A percentile compares a stretch with the other conserved stretches of the same genome.
These are phyloP conservation scores for Mariannaea sp. DNA, from an alignment of 2,329 filamentous ascomycete genomes.

Conservation along the genomic window DNA sequence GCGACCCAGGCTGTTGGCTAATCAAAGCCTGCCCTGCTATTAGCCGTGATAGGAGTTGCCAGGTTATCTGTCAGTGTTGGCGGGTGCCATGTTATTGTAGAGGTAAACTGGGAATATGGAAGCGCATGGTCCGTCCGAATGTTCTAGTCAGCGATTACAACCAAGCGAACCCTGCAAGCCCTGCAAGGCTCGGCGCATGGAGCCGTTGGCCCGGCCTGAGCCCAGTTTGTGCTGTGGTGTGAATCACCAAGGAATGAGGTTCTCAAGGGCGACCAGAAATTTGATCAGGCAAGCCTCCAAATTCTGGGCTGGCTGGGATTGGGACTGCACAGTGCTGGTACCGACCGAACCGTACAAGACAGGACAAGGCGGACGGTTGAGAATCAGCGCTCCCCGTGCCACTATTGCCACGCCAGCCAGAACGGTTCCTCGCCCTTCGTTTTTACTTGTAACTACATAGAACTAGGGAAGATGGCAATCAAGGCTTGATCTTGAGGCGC, in stretches of 20 bases:
- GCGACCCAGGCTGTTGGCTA: background rate
- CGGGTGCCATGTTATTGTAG: background rate
- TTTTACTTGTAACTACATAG: background rate
- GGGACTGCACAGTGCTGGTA: too few relatives aligned
- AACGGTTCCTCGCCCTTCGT: too few relatives aligned
- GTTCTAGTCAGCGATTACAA: conserved; percentile 14
- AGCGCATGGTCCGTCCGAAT: conserved; percentile 2
- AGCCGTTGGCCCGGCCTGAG: background rate
- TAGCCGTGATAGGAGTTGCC: conserved; percentile 5
- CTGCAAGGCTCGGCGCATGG: conserved; percentile 3
- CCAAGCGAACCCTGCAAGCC: conserved; percentile 6
- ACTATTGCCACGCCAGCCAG: too few relatives aligned
- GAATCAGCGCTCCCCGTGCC: too few relatives aligned
- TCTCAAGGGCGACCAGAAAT: background rate
- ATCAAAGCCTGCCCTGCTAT: background rate
- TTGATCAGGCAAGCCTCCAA: too few relatives aligned
- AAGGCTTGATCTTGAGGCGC: conserved; percentile 1
- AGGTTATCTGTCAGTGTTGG: background rate
- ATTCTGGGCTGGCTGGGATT: too few relatives aligned
- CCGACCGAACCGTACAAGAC: too few relatives aligned
- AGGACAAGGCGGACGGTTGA: too few relatives aligned
- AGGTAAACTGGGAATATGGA: background rate
- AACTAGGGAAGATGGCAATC: background rate
- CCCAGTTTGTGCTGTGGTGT: background rate
- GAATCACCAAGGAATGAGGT: background rate